These are phyloP conservation scores for Candida buenavistaensis DNA, from an alignment of 1,139 yeast species.

Conservation along the genomic window DNA sequence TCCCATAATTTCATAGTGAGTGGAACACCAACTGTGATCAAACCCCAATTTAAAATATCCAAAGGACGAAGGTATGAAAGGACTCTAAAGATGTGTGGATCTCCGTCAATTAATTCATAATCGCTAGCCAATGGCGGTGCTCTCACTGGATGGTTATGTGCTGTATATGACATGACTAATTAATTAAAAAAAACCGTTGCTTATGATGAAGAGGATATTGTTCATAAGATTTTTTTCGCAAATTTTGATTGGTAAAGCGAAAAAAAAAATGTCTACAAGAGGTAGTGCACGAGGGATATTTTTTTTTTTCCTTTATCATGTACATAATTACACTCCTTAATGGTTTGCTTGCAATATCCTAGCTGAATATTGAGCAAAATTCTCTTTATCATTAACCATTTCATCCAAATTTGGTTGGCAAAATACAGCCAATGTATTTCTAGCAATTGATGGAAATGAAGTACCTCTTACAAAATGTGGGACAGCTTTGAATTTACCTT, in stretches of 20 bases:
- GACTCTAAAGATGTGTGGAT: conserved; percentile 75
- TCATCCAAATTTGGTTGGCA: conserved; percentile 63
- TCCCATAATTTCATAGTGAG: conserved; percentile 61
- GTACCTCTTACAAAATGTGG: conserved; percentile 59
- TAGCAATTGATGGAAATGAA: conserved; percentile 31
- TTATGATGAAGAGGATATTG: neutral
- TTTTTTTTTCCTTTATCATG: too few species aligned
- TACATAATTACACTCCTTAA: too few species aligned
- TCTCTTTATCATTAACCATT: conserved; percentile 40
- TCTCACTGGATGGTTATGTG: conserved; percentile 44
- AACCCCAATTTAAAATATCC: conserved; percentile 67
- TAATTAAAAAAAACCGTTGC: neutral
- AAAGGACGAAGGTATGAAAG: conserved; percentile 69
- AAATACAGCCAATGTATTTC: conserved; percentile 65
- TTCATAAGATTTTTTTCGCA: conserved; percentile 6
- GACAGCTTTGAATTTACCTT: conserved; percentile 56
- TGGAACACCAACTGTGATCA: conserved; percentile 66
- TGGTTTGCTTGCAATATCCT: conserved; percentile 38
- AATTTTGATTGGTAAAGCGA: conserved; percentile 14
- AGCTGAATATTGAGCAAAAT: conserved; percentile 51
- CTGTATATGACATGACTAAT: conserved; percentile 39
- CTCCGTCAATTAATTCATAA: conserved; percentile 67
- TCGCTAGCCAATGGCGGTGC: conserved; percentile 44
- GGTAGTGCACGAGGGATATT: neutral
- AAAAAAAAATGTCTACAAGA: neutral